Conservation (phyloP, 805 yeast species). For the Zygotorulaspora danielsina region DNA sequence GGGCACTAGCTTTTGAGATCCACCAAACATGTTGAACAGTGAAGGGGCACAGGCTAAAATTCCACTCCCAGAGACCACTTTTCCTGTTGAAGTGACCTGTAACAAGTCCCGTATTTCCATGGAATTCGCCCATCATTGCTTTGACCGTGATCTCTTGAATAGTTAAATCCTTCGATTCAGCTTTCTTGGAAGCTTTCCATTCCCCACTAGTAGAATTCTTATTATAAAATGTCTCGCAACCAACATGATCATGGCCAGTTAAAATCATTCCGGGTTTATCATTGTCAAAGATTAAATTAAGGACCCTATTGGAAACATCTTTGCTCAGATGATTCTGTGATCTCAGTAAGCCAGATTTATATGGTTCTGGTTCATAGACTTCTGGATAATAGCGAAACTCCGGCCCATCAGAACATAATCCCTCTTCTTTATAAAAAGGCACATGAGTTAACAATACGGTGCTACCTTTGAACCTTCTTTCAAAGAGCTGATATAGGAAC, state of each 20-base stretch:
- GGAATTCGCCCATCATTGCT: conserved; percentile 94
- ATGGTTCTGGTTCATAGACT: conserved; percentile 54
- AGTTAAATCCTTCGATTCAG: conserved; percentile 26
- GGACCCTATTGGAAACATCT: conserved; percentile 60
- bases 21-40: conserved; percentile 93
- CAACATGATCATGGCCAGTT: conserved; percentile 96
- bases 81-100: conserved; percentile 59
- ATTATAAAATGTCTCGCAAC: conserved; percentile 73
- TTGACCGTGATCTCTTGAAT: conserved; percentile 79
- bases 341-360: conserved; percentile 64
- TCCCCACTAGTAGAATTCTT: conserved; percentile 37
- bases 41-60: conserved; percentile 73
- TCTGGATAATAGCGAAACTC: conserved; percentile 55
- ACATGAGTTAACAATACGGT: conserved; percentile 84
- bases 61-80: conserved; percentile 55
- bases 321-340: conserved; percentile 81
- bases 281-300: conserved; percentile 67
- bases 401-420: conserved; percentile 87
- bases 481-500: conserved; percentile 59
- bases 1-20: conserved; percentile 61
- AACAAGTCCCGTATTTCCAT: conserved; percentile 82
- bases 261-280: conserved; percentile 71
- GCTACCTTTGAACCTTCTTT: conserved; percentile 61
- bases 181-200: conserved; percentile 57
- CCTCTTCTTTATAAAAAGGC: conserved; percentile 78